phyloP scores from a whole-genome alignment of 306 rosid species.

The Vigna reflexopilosa region DNA sequence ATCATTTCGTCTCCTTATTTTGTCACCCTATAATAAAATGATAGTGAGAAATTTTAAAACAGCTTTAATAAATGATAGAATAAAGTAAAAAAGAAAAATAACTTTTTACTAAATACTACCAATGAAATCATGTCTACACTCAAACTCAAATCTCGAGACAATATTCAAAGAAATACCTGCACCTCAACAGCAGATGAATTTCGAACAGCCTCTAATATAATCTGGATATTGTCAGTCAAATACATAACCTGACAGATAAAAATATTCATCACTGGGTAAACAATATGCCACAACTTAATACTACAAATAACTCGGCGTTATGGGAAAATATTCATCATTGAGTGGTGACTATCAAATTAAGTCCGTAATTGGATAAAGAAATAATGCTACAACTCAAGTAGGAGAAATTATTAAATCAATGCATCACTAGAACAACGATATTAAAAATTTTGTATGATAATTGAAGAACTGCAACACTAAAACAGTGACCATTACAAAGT shows the following conservation, averaged over 20 bases:
- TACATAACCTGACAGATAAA: constrained; percentile 59
- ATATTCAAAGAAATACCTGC: constrained; percentile 60
- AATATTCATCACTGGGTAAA: background rate
- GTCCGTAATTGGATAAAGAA: background rate
- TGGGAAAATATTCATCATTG: too few species aligned
- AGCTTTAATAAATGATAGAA: background rate
- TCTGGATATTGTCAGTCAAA: constrained; percentile 77
- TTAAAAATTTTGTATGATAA: background rate
- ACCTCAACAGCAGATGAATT: constrained; percentile 68
- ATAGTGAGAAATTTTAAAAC: constrained; percentile 18
- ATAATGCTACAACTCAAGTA: constrained; percentile 37
- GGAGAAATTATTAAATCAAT: background rate
- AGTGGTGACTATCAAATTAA: too few species aligned
- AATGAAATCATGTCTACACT: background rate
- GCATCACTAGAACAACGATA: constrained; percentile 6
- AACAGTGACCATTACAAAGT: constrained; percentile 30
- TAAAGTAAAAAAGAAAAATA: constrained; percentile 8
- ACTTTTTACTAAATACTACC: constrained; percentile 13
- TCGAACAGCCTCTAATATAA: constrained; percentile 68
- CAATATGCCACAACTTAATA: too few species aligned
- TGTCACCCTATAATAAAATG: constrained; percentile 67
- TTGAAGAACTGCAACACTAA: background rate
- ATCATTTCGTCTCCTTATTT: constrained; percentile 72
- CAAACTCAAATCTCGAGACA: constrained; percentile 22
- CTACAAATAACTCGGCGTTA: too few species aligned